phyloP scores from a whole-genome alignment of 305 asterid species.

The Euphrasia arctica region DNA sequence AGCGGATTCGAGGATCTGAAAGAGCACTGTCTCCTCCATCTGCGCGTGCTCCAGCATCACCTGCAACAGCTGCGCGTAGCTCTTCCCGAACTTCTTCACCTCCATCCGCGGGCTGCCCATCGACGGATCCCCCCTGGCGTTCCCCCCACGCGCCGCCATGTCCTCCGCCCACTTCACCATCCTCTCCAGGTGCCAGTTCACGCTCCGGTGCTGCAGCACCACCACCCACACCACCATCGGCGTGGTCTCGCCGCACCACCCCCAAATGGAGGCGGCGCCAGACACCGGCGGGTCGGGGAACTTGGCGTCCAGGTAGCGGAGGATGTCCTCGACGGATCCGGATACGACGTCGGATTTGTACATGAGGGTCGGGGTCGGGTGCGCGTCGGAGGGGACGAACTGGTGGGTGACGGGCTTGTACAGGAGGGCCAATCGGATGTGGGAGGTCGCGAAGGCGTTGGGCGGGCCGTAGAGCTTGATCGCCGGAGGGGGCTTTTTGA shows the following conservation, averaged over 20 bases:
- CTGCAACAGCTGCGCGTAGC: constrained; percentile 66
- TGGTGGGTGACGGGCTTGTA: constrained; percentile 72
- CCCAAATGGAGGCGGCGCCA: constrained; percentile 38
- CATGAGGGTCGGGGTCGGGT: constrained; percentile 54
- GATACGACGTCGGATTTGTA: constrained; percentile 65
- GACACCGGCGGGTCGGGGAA: constrained; percentile 76
- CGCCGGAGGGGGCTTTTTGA: constrained; percentile 38
- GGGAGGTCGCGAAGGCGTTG: constrained; percentile 58
- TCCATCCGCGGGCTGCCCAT: constrained; percentile 94
- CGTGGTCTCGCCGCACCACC: constrained; percentile 78
- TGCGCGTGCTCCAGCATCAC: constrained; percentile 92
- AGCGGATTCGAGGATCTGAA: constrained; percentile 81
- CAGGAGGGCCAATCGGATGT: constrained; percentile 67
- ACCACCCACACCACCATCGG: constrained; percentile 85
- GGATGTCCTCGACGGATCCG: constrained; percentile 63
- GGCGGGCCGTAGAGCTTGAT: constrained; percentile 74
- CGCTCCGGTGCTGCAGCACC: constrained; percentile 81
- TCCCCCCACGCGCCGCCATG: constrained; percentile 80
- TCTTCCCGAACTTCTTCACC: constrained; percentile 74
- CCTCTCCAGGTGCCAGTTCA: constrained; percentile 86
- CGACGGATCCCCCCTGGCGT: constrained; percentile 67
- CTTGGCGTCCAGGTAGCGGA: constrained; percentile 69
- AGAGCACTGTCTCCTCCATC: constrained; percentile 89
- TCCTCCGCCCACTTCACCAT: constrained; percentile 94
- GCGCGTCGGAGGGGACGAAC: constrained; percentile 55